Evolutionary conservation across 176 grass and related monocot genomes (phyloP), one percentile per base, ranked within the genome.

Genomic region (Rhipidocladum racemiflorum): DNA sequence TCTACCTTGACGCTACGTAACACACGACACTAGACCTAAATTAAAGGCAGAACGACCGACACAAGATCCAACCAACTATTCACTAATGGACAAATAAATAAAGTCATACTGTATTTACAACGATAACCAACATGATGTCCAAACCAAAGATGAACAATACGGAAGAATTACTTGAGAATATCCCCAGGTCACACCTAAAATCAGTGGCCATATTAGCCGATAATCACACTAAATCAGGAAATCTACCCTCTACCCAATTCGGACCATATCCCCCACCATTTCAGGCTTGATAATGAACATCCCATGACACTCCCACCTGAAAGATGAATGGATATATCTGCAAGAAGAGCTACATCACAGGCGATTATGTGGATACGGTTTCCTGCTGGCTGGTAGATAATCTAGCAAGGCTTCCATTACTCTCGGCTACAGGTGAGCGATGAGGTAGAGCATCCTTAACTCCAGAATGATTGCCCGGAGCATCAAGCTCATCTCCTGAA

Each of bases 171-270:
- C 61, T 86, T 15, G 30, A 59, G 57, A 82, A 84, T 68, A 81
- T 90, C 78, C 65, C 48, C 78, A 59, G 29, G 73, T 74, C 88
- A 86, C 23, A 80, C 75, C 88, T 90, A 86, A 86, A 90, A 86
- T 83, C 74, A 90, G 85, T 76, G 70, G 76, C 87, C 64, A 63
- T 75, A 89, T 20, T 61, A 24, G 78, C 83, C 78, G 23, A 86
- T 32, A 83, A 81, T 73, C 59, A 30, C 32, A 24, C 79, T 83
- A 90, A 72, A 89, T 65, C 59, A 81, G 65, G 57, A 21, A 86
- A 77, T 30, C 88, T 86, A 90, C 69, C 50, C 29, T 74, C 84
- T 86, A 72, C 23, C 48, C 0, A 40, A 65, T 20, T 65, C 65
- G 38, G 29, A 73, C 36, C 68, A 83, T 25, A 75, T 44, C 27